A percentile compares a stretch with the other conserved stretches of the same genome.
Evolutionary conservation across 306 rosid genomes (phyloP).

Genomic region (Begonia peltatifolia): DNA sequence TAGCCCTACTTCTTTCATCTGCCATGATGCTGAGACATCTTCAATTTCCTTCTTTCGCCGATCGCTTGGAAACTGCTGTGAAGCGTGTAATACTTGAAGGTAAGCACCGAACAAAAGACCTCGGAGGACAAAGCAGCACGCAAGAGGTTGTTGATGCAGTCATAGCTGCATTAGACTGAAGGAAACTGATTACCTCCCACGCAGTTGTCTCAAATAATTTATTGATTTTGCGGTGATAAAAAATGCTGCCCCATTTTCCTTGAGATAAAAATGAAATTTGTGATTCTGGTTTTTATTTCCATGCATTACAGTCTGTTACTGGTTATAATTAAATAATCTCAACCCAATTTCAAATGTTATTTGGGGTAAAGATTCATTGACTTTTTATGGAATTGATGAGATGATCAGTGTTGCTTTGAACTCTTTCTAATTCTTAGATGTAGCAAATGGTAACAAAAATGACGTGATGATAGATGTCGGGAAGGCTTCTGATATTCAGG

Average conservation of each 20-base stretch:
- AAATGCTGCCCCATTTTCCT: conserved; percentile 4
- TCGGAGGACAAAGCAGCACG: conserved; percentile 72
- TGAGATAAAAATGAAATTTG: too few species aligned
- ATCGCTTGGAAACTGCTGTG: conserved; percentile 75
- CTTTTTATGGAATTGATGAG: too few species aligned
- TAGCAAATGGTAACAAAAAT: too few species aligned
- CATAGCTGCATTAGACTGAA: conserved; percentile 46
- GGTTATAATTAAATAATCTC: too few species aligned
- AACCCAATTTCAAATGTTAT: too few species aligned
- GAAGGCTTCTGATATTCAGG: too few species aligned
- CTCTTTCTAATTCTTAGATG: too few species aligned
- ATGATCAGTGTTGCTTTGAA: too few species aligned
- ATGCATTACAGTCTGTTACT: too few species aligned
- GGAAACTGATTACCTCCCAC: background rate
- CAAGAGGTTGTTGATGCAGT: conserved; percentile 80
- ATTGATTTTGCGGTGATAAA: conserved; percentile 1
- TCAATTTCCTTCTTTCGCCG: conserved; percentile 89
- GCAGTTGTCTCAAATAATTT: conserved; percentile 2
- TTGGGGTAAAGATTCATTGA: too few species aligned
- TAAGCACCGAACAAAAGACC: conserved; percentile 59
- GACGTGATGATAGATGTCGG: too few species aligned
- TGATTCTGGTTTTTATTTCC: too few species aligned
- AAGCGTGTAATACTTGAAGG: conserved; percentile 62
- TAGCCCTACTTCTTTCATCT: conserved; percentile 77
- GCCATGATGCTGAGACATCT: conserved; percentile 98